Base-by-base conservation (phyloP, 805 yeast genomes). In the Torulaspora delbrueckii region DNA sequence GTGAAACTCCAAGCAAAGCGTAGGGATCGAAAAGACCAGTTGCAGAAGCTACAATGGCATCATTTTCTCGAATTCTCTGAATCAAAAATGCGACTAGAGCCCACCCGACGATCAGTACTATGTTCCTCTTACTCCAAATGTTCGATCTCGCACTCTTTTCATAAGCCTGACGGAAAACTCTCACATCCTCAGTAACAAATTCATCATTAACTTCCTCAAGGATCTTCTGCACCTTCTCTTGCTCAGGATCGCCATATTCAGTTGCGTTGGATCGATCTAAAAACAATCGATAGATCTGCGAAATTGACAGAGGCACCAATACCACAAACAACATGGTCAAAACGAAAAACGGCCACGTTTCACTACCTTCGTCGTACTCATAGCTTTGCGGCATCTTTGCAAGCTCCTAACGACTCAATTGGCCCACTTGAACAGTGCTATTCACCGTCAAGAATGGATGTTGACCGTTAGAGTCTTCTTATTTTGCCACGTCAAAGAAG, bases 261-360 rank as follows among this genome's bases (percentile, higher is more conserved):
- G 35, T 40, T 9, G 40, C 41, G 14, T 47, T 43, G 34, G 36
- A 18, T 14, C 34, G 39, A 14, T 60, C 49, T 6, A 63, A 56
- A 23, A 70, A 43, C 5, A 62, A 40, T 19, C 48, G 47, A 48
- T 51, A 60, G n/a, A 57, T 18, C 41, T 65, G 66, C 37, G 52
- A 36, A 12, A 74, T 46, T 9, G 88, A 81, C 49, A 75, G 55
- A 5, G 96, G 96, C 32, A 87, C 63, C 48, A 86, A 72, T 14
- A 81, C 77, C 48, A 85, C 77, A 22, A 85, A 70, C 42, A 84
- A 67, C 40, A 86, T 68, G 2, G 96, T 89, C 59, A 86, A 65
- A 42, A 84, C 77, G 60, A 90, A 90, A 63, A 82, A 88, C 33
- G 97, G 97, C 96, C 96, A 89, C 1, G 93, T 87, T 57, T 86